These are phyloP conservation scores for Annulohypoxylon truncatum DNA, from an alignment of 2,329 filamentous ascomycete species.

Conservation along the genomic window DNA sequence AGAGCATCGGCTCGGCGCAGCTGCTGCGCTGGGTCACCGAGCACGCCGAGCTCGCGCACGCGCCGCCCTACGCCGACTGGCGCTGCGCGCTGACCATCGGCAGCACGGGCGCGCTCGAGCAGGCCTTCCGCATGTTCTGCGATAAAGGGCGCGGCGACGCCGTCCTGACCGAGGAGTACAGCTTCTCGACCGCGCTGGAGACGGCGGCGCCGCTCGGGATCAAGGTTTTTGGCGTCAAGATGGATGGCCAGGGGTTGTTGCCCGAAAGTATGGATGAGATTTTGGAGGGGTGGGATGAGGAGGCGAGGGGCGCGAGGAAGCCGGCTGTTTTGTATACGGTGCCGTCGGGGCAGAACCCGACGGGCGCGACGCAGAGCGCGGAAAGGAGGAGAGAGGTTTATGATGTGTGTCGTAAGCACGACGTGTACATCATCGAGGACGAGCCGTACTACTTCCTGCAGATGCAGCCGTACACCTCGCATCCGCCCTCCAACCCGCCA, in stretches of 20 bases:
- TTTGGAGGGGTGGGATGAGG: conserved; percentile 62
- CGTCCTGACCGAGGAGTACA: conserved; percentile 89
- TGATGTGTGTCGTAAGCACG: conserved; percentile 81
- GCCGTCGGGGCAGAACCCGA: conserved; percentile 88
- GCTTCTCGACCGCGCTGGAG: conserved; percentile 79
- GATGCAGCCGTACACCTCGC: conserved; percentile 79
- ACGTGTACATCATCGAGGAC: conserved; percentile 89
- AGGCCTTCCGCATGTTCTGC: conserved; percentile 84
- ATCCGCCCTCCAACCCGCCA: conserved; percentile 51
- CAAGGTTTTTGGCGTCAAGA: conserved; percentile 60
- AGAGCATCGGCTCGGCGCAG: conserved; percentile 86
- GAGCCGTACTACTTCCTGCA: conserved; percentile 96
- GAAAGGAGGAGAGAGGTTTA: conserved; percentile 79
- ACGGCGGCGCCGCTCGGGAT: conserved; percentile 66
- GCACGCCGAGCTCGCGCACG: conserved; percentile 90
- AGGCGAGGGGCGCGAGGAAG: conserved; percentile 56
- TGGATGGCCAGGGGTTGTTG: conserved; percentile 66
- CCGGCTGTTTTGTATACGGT: conserved; percentile 70
- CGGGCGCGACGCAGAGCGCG: conserved; percentile 80
- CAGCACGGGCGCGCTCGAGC: conserved; percentile 87
- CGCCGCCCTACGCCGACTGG: conserved; percentile 91
- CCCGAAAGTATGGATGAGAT: conserved; percentile 65
- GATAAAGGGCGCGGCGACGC: conserved; percentile 76
- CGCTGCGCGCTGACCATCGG: conserved; percentile 84
- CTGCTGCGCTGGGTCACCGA: conserved; percentile 92